Evolutionary conservation across 106 monocot species (phyloP), one percentile per base, ranked within the genome.

Genomic region (Dioscorea zingiberensis): DNA sequence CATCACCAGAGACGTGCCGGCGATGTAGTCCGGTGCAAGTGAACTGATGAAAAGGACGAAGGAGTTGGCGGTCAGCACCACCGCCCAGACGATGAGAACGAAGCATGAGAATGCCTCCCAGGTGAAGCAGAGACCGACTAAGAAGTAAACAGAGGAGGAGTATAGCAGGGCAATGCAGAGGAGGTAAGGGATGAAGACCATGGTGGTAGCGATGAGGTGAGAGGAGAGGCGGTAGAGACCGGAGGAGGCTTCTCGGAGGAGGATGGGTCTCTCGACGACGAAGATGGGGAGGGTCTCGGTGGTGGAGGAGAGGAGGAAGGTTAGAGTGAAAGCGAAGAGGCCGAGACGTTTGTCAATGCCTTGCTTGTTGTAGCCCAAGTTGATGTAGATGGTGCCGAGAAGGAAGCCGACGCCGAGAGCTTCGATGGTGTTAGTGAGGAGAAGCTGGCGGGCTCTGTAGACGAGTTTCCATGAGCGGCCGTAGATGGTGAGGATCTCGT

Each of bases 311-410:
- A 97, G 83, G 54, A 97, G 91, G 67, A 97, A 97, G 18, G 88
- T 97, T 21, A 97, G 79, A 16, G 92, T 92, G 97, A 92, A 97
- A 70, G 92, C 97, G 74, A 97, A 92, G 65, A 97, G 80, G 13
- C 97, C 97, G 3, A 92, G 74, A 14, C 97, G 63, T 68, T 97
- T 97, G 54, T 81, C 73, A 54, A 80, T 75, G 25, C 97, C 97
- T 44, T 70, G 74, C 60, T 81, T 80, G 61, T 75, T 79, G 77
- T 83, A 80, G 22, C 77, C 73, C 4, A 79, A 69, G 21, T 84
- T 66, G 59, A 84, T 78, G 79, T 97, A 97, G 66, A 97, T 83
- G 14, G 86, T 86, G 15, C 97, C 97, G 0, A 97, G 80, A 44
- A 97, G 47, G 53, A 92, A 65, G 6, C 97, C 97, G 0, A 97